These are phyloP conservation scores for Phlegmacium glaucopus DNA, from an alignment of 768 basidiomycete species.

Conservation along the genomic window DNA sequence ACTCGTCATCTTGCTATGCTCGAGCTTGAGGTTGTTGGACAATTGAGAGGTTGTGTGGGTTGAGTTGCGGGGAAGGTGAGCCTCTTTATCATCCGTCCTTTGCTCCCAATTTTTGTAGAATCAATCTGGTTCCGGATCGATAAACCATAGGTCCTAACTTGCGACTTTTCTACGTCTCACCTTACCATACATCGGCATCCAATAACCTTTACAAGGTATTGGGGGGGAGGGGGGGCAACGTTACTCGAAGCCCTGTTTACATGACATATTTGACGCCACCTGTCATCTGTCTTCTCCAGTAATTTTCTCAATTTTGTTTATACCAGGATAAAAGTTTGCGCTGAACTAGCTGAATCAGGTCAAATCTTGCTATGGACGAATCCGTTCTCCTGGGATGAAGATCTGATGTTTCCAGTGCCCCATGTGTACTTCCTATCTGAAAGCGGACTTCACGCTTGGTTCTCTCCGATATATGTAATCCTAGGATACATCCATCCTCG, in stretches of 20 bases:
- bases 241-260: conserved; percentile 38
- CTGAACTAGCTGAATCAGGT: conserved; percentile 19
- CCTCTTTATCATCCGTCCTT: conserved; percentile 41
- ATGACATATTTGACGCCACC: conserved; percentile 43
- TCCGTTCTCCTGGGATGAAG: conserved; percentile 9
- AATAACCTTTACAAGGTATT: conserved; percentile 37
- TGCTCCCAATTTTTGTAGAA: conserved; percentile 34
- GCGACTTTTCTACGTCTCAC: conserved; percentile 18
- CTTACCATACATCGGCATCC: conserved; percentile 33
- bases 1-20: conserved; percentile 42
- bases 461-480: conserved; percentile 16
- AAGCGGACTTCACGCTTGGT: conserved; percentile 12
- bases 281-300: conserved; percentile 34
- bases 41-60: conserved; percentile 39
- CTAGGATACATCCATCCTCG: conserved; percentile 12
- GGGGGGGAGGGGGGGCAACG: conserved; percentile 31
- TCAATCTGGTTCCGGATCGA: conserved; percentile 38
- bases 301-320: conserved; percentile 18
- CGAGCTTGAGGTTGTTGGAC: conserved; percentile 59
- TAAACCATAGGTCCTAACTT: conserved; percentile 24
- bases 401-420: conserved; percentile 20
- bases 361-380: conserved; percentile 5
- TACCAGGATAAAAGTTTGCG: conserved; percentile 17
- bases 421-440: conserved; percentile 14
- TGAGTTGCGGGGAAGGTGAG: conserved; percentile 39